Percentiles rank a stretch among this genome's conserved stretches.
These are phyloP conservation scores for Arachnomyces sp. DNA, from an alignment of 2,329 filamentous ascomycete species.

Conservation along the genomic window DNA sequence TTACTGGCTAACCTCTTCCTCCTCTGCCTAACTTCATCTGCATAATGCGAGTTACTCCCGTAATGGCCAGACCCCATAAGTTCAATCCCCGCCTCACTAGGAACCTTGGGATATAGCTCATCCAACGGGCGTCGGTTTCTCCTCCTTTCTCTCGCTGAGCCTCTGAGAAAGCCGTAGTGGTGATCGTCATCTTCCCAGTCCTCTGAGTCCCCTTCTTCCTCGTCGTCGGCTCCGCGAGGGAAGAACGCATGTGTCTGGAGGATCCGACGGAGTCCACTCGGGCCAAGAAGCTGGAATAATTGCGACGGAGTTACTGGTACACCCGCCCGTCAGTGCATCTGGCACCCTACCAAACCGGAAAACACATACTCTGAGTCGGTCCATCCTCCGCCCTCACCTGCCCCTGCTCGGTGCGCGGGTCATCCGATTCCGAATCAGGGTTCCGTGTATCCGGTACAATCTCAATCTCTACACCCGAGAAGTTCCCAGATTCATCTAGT, in stretches of 20 bases:
- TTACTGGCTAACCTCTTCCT: constrained; percentile 56
- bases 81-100: constrained; percentile 64
- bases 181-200: constrained; percentile 23
- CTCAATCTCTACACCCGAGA: not conserved
- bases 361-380: constrained; percentile 15
- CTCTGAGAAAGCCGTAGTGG: constrained; percentile 20
- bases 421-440: constrained; percentile 4
- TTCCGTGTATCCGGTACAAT: not conserved
- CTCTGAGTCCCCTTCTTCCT: constrained; percentile 24
- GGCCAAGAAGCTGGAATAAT: constrained; percentile 47
- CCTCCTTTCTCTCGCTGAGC: constrained; percentile 40
- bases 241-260: constrained; percentile 32
- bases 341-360: constrained; percentile 10
- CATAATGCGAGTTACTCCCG: constrained; percentile 56
- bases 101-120: constrained; percentile 69
- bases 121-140: constrained; percentile 37
- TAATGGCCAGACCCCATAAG: constrained; percentile 79
- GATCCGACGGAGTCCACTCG: constrained; percentile 45
- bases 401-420: not conserved
- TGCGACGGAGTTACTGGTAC: constrained; percentile 31
- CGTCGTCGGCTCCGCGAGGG: constrained; percentile 19
- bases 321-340: constrained; percentile 5
- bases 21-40: constrained; percentile 45
- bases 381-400: no score
- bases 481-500: not conserved